These are phyloP conservation scores for Maudiozyma turicensis DNA, from an alignment of 805 yeast species.

Conservation along the genomic window DNA sequence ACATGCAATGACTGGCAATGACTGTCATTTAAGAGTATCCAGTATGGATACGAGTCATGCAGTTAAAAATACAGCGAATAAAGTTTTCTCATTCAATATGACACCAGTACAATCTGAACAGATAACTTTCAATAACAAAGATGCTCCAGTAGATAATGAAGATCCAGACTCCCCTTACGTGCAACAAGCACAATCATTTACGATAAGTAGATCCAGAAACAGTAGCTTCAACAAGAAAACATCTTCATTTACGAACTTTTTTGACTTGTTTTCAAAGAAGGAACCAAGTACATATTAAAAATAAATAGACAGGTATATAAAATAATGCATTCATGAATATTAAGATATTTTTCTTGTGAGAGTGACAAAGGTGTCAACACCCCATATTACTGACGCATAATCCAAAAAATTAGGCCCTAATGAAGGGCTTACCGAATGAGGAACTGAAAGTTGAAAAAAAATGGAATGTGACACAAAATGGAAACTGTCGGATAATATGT, in stretches of 20 bases:
- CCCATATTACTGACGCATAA: too few species aligned
- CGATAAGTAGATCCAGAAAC: background rate
- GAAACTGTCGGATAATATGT: too few species aligned
- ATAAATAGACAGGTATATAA: background rate
- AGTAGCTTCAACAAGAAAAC: constrained; percentile 4
- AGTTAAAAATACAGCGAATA: constrained; percentile 14
- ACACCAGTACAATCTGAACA: background rate
- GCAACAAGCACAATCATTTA: background rate
- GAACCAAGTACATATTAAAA: background rate
- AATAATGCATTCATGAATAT: background rate
- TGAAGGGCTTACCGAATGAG: too few species aligned
- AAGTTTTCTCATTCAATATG: constrained; percentile 24
- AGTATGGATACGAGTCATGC: constrained; percentile 4
- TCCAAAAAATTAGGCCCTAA: too few species aligned
- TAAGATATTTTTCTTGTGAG: background rate
- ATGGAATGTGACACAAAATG: too few species aligned
- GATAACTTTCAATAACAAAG: background rate
- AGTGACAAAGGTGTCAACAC: background rate
- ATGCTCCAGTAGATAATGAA: background rate
- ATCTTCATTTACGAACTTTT: constrained; percentile 6
- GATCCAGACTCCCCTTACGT: background rate
- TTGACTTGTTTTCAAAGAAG: constrained; percentile 4
- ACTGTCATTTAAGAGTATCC: constrained; percentile 8
- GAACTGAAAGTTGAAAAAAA: too few species aligned
- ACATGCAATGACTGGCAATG: constrained; percentile 9